Conservation (phyloP, 2,329 filamentous ascomycete genomes). For the Aureobasidium sp. region DNA sequence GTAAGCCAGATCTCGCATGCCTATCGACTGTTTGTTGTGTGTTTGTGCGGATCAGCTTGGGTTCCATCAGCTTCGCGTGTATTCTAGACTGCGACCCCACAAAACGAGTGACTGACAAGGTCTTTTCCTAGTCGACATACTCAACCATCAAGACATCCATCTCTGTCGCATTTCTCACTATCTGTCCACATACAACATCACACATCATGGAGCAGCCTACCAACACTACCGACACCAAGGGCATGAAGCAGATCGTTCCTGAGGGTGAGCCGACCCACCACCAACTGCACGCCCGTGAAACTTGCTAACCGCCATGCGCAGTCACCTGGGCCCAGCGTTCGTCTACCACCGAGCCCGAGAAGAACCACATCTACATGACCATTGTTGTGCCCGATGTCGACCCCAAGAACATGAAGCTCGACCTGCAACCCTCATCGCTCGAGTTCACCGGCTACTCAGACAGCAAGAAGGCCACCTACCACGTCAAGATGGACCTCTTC, state of each 20-base stretch:
- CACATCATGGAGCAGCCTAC: slow-evolving; percentile 27
- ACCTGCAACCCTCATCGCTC: slow-evolving; percentile 70
- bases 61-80: slow-evolving; percentile 12
- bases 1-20: neutral
- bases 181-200: neutral
- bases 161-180: slow-evolving; percentile 16
- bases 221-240: slow-evolving; percentile 30
- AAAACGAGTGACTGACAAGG: slow-evolving; percentile 11
- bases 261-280: slow-evolving; percentile 26
- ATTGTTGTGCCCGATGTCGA: slow-evolving; percentile 83
- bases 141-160: slow-evolving; percentile 15
- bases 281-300: neutral
- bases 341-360: slow-evolving; percentile 66
- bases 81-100: slow-evolving; percentile 8
- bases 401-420: slow-evolving; percentile 67
- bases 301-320: slow-evolving; percentile 36
- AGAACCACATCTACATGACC: slow-evolving; percentile 93
- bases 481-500: slow-evolving; percentile 80
- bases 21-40: neutral
- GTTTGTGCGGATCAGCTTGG: neutral
- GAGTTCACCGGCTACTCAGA: slow-evolving; percentile 76
- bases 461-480: slow-evolving; percentile 79
- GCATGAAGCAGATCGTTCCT: slow-evolving; percentile 30
- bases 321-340: slow-evolving; percentile 99
- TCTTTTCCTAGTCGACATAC: slow-evolving; percentile 8